These are phyloP conservation scores for Boletus edulis DNA, from an alignment of 768 basidiomycete genomes.

Conservation along the genomic window DNA sequence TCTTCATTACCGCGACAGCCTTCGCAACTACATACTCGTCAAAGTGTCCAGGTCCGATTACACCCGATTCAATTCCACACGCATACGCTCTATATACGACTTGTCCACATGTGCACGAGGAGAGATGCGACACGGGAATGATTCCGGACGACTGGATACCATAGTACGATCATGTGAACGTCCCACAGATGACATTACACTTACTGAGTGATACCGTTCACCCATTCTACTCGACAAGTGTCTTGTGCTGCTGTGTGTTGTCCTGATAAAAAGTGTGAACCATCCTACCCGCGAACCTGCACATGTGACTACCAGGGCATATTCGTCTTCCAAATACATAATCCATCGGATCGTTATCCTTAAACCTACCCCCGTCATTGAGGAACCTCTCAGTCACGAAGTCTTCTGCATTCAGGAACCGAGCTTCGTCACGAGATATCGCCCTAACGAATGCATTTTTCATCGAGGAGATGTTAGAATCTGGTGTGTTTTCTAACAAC, in stretches of 20 bases:
- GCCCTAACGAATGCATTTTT: not conserved
- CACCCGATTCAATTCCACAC: not conserved
- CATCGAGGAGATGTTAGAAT: too few relatives aligned
- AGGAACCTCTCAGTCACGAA: slow-evolving; percentile 14
- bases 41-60: too few relatives aligned
- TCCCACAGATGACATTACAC: not conserved
- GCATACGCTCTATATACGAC: not conserved
- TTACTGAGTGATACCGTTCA: slow-evolving; percentile 9
- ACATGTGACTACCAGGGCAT: slow-evolving; percentile 4
- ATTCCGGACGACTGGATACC: slow-evolving; percentile 4
- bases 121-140: slow-evolving; percentile 9
- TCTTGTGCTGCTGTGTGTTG: not conserved
- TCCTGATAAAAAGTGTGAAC: not conserved
- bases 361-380: slow-evolving; percentile 5
- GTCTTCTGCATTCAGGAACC: slow-evolving; percentile 8
- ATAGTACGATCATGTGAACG: not conserved
- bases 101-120: slow-evolving; percentile 3
- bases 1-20: too few relatives aligned
- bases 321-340: slow-evolving; percentile 12
- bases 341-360: slow-evolving; percentile 1
- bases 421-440: slow-evolving; percentile 8
- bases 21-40: too few relatives aligned
- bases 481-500: too few relatives aligned
- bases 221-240: not conserved
- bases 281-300: not conserved